A percentile compares a stretch with the other conserved stretches of the same genome.
phyloP scores from a whole-genome alignment of 2,329 filamentous ascomycete species.

The Fusarium burgessii region DNA sequence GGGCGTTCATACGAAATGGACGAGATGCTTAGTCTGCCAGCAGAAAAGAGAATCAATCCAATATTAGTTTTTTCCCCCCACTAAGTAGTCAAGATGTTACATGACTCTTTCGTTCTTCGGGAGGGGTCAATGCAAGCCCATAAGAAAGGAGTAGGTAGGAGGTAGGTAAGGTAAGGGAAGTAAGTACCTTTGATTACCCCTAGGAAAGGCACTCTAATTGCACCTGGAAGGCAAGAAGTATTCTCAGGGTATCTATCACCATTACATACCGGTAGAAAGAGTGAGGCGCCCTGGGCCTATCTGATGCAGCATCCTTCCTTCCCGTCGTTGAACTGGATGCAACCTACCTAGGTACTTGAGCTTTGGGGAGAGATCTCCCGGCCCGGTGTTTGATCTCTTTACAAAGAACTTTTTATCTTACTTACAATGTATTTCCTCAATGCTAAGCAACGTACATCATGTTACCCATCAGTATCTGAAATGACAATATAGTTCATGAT shows the following conservation, averaged over 20 bases:
- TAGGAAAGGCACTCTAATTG: too few relatives aligned
- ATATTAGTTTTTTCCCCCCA: background rate
- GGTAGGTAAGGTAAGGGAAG: too few relatives aligned
- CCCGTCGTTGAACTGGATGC: background rate
- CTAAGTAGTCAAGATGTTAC: background rate
- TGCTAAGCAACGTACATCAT: too few relatives aligned
- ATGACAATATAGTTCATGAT: slow-evolving; percentile 12
- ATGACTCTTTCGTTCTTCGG: background rate
- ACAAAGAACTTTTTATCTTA: background rate
- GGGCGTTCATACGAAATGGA: too few relatives aligned
- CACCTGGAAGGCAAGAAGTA: background rate
- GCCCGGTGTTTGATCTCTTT: background rate
- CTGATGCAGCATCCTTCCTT: background rate
- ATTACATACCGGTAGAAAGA: background rate
- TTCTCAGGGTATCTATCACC: background rate
- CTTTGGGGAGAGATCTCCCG: background rate
- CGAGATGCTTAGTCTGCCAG: too few relatives aligned
- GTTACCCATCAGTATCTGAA: background rate
- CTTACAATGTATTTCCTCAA: background rate
- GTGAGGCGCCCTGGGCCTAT: background rate
- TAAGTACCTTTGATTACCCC: too few relatives aligned
- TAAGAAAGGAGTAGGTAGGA: too few relatives aligned
- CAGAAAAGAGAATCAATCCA: background rate
- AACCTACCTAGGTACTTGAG: background rate
- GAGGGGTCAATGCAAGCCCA: too few relatives aligned